Evolutionary conservation across 805 yeast genomes (phyloP).

Genomic region (Saccharomycopsis sp.): DNA sequence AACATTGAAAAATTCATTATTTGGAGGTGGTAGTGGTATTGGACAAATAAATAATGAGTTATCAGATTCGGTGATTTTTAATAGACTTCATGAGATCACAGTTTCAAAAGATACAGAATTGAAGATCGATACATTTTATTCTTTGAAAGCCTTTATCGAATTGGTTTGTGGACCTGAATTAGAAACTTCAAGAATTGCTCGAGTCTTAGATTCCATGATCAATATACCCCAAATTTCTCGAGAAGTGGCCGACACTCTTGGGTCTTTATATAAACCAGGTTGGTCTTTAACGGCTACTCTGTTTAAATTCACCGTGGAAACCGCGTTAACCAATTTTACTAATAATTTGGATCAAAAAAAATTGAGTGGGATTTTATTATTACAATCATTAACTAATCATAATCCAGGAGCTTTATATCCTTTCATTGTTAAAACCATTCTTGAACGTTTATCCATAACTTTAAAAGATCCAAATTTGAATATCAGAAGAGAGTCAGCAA

Average conservation of each 20-base stretch:
- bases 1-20: slow-evolving; percentile 11
- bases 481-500: slow-evolving; percentile 16
- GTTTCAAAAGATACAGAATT: slow-evolving; percentile 9
- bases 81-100: slow-evolving; percentile 13
- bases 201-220: slow-evolving; percentile 13
- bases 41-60: slow-evolving; percentile 1
- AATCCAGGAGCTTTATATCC: slow-evolving; percentile 14
- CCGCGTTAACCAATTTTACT: slow-evolving; percentile 14
- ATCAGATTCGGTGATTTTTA: slow-evolving; percentile 12
- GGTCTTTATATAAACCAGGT: slow-evolving; percentile 16
- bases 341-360: slow-evolving; percentile 13
- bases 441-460: slow-evolving; percentile 3
- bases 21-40: slow-evolving; percentile 12
- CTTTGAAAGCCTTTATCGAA: slow-evolving; percentile 12
- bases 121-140: slow-evolving; percentile 11
- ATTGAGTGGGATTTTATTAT: slow-evolving; percentile 9
- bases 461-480: slow-evolving; percentile 10
- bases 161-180: slow-evolving; percentile 15
- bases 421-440: slow-evolving; percentile 8
- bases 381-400: slow-evolving; percentile 12
- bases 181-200: slow-evolving; percentile 12
- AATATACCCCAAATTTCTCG: slow-evolving; percentile 10
- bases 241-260: slow-evolving; percentile 16
- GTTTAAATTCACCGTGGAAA: slow-evolving; percentile 13
- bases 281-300: slow-evolving; percentile 12